Evolutionary conservation across 1,284 basidiomycete species (phyloP).

Genomic region (Boletus sp.): DNA sequence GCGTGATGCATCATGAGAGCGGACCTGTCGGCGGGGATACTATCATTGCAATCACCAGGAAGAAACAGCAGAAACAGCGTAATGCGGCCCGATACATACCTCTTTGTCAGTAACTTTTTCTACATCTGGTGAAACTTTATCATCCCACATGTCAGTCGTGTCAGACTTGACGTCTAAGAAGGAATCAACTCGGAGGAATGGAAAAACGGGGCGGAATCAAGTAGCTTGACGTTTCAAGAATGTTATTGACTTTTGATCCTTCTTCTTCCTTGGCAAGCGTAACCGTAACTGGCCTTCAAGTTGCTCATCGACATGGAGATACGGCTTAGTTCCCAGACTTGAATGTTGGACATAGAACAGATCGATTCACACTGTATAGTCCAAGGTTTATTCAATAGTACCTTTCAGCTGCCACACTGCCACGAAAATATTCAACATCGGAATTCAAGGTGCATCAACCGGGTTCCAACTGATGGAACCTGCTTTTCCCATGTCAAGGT

Average conservation of each 20-base stretch:
- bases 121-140: too few species aligned
- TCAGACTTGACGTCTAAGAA: too few species aligned
- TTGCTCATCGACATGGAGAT: not conserved
- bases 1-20: not conserved
- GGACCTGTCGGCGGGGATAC: constrained; percentile 9
- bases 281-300: not conserved
- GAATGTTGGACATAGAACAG: not conserved
- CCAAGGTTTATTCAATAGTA: not conserved
- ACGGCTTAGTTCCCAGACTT: not conserved
- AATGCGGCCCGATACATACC: not conserved
- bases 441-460: constrained; percentile 41
- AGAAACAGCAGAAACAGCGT: not conserved
- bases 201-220: not conserved
- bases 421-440: not conserved
- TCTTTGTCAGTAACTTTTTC: not conserved
- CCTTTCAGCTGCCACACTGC: not conserved
- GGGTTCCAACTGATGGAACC: constrained; percentile 75
- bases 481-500: constrained; percentile 57
- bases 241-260: too few species aligned
- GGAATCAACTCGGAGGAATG: not conserved
- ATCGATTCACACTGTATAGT: not conserved
- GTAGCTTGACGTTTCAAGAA: too few species aligned
- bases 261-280: too few species aligned
- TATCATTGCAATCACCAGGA: not conserved
- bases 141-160: not conserved